Base-by-base conservation (phyloP, 2,329 filamentous ascomycete genomes). In the Aureobasidium leucospermi region DNA sequence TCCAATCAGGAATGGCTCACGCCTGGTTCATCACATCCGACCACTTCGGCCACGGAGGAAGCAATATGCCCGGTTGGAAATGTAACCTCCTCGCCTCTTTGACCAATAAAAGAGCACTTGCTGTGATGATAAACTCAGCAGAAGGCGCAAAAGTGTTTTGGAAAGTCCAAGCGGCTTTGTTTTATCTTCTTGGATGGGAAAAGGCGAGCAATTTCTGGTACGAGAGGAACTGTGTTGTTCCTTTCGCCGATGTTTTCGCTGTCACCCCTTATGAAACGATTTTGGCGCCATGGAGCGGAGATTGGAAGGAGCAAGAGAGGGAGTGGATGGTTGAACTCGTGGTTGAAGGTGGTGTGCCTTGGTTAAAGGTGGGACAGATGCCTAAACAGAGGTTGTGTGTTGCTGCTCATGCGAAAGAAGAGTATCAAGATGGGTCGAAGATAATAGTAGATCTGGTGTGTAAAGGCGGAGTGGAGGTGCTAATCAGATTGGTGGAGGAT, bases 21-120 rank as follows among this genome's bases (percentile, higher is more conserved):
- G 63, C 63, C 29, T 69, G 66, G 64, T 8, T 9, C 10, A 16
- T 39, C 19, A 23, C 47, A 1, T 7, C n/a, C 11, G 28, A 31
- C 28, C 47, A 51, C 9, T 51, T 51, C 11, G 16, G 32, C 34
- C 47, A 51, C 11, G 13, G 16, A 2, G 47, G 47, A 8, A 51
- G 47, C 47, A 51, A 51, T 9, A n/a, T 38, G 32, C 47, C 47
- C 8, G 47, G 47, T 38, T 51, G 31, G 32, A 15, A 15, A 13
- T 51, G 47, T 5, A 39, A 28, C 38, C 32, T 51, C 19, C 19
- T 51, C 9, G 31, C 47, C 47, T 19, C 15, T 29, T 8, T 28
- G 34, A 4, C 15, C 16, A 19, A 23, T 4, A 15, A 29, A 8
- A 4, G 34, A 38, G 47, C 32, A 2, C 19, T 51, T 1, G 38